A percentile compares a stretch with the other conserved stretches of the same genome.
These are phyloP conservation scores for Salisapilia sapeloensis DNA, from an alignment of 352 stramenopile species.

Conservation along the genomic window DNA sequence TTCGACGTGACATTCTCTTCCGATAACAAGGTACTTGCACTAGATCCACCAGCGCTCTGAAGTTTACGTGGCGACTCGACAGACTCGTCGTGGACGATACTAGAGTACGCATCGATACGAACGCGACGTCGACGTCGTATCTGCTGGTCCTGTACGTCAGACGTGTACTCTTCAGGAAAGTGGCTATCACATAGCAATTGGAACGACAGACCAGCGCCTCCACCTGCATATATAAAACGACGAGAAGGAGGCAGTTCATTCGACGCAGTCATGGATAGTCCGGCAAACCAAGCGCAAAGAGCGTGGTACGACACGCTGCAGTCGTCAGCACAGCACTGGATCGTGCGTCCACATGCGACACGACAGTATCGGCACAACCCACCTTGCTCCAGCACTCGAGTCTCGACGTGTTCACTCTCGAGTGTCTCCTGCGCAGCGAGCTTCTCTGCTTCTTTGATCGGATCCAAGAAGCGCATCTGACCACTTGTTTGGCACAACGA, in stretches of 20 bases:
- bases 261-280: slow-evolving; percentile 66
- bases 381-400: slow-evolving; percentile 4
- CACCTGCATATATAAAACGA: slow-evolving; percentile 50
- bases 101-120: slow-evolving; percentile 62
- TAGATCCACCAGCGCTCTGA: too few relatives aligned
- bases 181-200: slow-evolving; percentile 40
- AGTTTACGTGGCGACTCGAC: too few relatives aligned
- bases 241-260: slow-evolving; percentile 17
- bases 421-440: slow-evolving; percentile 10
- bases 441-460: slow-evolving; percentile 25
- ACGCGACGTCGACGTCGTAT: slow-evolving; percentile 31
- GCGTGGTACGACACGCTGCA: slow-evolving; percentile 64
- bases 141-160: slow-evolving; percentile 21
- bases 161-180: slow-evolving; percentile 23
- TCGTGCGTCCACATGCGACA: slow-evolving; percentile 57
- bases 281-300: slow-evolving; percentile 76
- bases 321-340: slow-evolving; percentile 32
- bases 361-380: slow-evolving; percentile 52
- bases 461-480: slow-evolving; percentile 33
- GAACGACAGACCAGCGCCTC: slow-evolving; percentile 55
- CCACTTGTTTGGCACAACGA: slow-evolving; percentile 25
- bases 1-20: too few relatives aligned
- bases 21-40: too few relatives aligned
- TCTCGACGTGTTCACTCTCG: slow-evolving; percentile 1
- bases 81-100: too few relatives aligned